Evolutionary conservation across 225 moss, liverwort and hornwort species (phyloP).

Genomic region (Antitrichia curtipendula): DNA sequence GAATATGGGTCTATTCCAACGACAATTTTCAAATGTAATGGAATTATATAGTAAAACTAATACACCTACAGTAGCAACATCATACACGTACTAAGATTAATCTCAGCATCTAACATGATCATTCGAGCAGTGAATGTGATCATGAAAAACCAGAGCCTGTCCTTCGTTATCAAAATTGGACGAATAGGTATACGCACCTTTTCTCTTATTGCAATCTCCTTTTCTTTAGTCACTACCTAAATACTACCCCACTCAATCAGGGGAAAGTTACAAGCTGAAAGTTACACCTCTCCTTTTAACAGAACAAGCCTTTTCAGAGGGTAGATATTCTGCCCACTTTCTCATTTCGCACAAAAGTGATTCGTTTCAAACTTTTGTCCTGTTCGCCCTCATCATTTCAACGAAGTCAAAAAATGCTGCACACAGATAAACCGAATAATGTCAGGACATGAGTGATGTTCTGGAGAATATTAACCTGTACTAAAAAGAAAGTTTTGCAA

Average conservation of each 20-base stretch:
- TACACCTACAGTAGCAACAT: not conserved
- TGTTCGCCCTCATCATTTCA: slow-evolving; percentile 70
- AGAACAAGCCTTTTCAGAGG: not conserved
- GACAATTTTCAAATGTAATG: not conserved
- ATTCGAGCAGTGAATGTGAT: not conserved
- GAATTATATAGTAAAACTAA: not conserved
- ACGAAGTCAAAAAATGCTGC: slow-evolving; percentile 92
- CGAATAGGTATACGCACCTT: not conserved
- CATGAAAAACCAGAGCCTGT: not conserved
- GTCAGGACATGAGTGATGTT: slow-evolving; percentile 10
- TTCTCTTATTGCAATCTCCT: slow-evolving; percentile 11
- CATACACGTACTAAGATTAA: not conserved
- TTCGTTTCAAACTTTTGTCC: slow-evolving; percentile 19
- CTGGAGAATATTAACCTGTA: not conserved
- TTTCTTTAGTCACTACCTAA: not conserved
- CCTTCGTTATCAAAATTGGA: not conserved
- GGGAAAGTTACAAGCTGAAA: slow-evolving; percentile 5
- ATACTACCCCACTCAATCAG: not conserved
- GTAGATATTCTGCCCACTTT: not conserved
- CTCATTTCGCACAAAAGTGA: not conserved
- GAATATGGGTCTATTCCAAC: not conserved
- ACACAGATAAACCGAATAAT: slow-evolving; percentile 5
- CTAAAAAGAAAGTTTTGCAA: not conserved
- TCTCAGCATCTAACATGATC: not conserved
- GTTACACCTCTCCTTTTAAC: slow-evolving; percentile 5